Percentiles rank a stretch among this genome's conserved stretches.
Conservation (phyloP, 1,284 basidiomycete genomes). For the Volvariella volvacea region DNA sequence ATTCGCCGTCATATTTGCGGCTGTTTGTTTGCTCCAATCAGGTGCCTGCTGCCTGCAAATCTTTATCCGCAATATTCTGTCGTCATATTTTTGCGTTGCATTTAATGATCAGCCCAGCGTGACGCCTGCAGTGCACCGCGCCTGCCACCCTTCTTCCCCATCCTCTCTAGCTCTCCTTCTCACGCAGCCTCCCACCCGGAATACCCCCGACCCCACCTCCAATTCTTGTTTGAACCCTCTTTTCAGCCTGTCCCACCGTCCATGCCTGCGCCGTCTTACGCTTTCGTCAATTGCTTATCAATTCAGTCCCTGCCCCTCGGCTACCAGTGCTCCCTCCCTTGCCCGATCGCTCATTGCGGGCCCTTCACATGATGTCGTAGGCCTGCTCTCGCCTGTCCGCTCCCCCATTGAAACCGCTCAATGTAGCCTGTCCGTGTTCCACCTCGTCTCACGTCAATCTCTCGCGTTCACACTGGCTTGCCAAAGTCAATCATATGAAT, state of each 20-base stretch:
- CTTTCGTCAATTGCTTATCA: conserved; percentile 8
- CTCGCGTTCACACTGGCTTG: too few relatives aligned
- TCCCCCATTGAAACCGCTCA: not conserved
- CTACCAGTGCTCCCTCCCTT: conserved; percentile 7
- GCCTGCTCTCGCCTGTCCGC: too few relatives aligned
- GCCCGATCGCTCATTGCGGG: conserved; percentile 5
- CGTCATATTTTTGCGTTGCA: conserved; percentile 13
- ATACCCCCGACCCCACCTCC: not conserved
- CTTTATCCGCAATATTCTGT: conserved; percentile 13
- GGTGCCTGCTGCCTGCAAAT: conserved; percentile 15
- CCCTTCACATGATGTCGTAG: too few relatives aligned
- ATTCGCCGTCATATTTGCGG: conserved; percentile 28
- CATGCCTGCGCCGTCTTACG: not conserved
- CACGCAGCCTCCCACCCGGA: not conserved
- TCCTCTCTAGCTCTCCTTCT: not conserved
- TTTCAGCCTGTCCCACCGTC: not conserved
- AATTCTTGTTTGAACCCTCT: not conserved
- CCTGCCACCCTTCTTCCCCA: conserved; percentile 3
- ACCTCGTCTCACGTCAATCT: too few relatives aligned
- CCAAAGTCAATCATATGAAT: too few relatives aligned
- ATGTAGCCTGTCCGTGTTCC: too few relatives aligned
- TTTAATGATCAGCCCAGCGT: not conserved
- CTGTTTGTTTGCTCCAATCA: conserved; percentile 26
- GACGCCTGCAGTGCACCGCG: not conserved
- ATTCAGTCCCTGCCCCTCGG: too few relatives aligned